Conservation (phyloP, 495 filamentous ascomycete species). For the Penicillium odoratum region DNA sequence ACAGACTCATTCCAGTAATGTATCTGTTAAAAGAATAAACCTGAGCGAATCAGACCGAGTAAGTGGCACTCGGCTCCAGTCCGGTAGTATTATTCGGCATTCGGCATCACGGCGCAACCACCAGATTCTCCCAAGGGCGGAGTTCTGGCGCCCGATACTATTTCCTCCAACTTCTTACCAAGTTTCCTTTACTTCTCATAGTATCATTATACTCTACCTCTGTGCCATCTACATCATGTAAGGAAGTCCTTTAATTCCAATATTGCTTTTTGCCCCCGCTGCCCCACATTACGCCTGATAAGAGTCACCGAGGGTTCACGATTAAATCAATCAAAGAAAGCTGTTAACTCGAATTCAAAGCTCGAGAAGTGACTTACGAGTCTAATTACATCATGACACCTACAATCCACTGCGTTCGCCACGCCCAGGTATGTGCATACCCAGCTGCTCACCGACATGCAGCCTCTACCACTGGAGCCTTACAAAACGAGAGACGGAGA, state of each 20-base stretch:
- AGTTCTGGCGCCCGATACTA: conserved; percentile 2
- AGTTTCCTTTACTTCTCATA: neutral
- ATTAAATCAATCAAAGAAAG: neutral
- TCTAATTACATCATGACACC: conserved; percentile 34
- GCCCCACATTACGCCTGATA: conserved; percentile 27
- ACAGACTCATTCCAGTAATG: neutral
- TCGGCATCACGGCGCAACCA: conserved; percentile 1
- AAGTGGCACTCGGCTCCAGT: neutral
- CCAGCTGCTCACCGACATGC: neutral
- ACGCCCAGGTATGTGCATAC: conserved; percentile 47
- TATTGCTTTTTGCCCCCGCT: conserved; percentile 10
- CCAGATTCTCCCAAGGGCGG: conserved; percentile 4
- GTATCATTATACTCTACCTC: neutral
- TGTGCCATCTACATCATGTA: neutral
- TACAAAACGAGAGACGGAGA: neutral
- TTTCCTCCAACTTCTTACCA: conserved; percentile 1
- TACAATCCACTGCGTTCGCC: conserved; percentile 53
- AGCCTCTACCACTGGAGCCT: neutral
- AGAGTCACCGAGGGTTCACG: conserved; percentile 17
- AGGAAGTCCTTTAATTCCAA: neutral
- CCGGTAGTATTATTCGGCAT: conserved; percentile 1
- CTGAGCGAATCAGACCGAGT: neutral
- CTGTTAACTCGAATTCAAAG: neutral
- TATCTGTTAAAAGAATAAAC: neutral
- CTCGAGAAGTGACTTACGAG: neutral